These are phyloP conservation scores for Schwanniomyces sp. DNA, from an alignment of 805 yeast species.

Conservation along the genomic window DNA sequence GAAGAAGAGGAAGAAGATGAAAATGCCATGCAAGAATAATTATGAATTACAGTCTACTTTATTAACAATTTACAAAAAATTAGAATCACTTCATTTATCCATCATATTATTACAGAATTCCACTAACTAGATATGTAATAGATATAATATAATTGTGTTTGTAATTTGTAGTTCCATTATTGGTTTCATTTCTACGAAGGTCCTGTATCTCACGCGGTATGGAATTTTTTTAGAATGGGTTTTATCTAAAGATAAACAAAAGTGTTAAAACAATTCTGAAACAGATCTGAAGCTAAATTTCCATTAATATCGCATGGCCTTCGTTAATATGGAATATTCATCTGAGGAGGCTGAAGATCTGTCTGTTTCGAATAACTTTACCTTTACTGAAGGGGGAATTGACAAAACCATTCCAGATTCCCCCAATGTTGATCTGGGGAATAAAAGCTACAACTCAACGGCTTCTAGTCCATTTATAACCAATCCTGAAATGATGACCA, in stretches of 20 bases:
- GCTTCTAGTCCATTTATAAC: constrained; percentile 15
- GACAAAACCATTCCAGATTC: background rate
- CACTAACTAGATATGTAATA: background rate
- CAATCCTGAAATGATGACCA: constrained; percentile 10
- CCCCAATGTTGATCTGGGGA: background rate
- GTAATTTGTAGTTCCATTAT: background rate
- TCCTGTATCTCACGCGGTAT: background rate
- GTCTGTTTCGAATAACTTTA: background rate
- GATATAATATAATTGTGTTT: background rate
- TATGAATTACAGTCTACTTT: background rate
- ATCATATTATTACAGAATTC: background rate
- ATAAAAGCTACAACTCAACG: background rate
- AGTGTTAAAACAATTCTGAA: background rate
- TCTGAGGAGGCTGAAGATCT: background rate
- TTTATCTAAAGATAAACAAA: background rate
- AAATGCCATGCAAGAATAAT: background rate
- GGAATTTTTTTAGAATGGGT: background rate
- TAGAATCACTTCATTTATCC: background rate
- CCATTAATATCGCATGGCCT: background rate
- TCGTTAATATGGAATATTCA: background rate
- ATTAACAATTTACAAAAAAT: background rate
- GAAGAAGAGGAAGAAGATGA: constrained; percentile 66
- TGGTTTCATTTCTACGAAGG: background rate
- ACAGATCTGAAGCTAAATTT: background rate
- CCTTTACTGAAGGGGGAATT: background rate